Evolutionary conservation across 164 flowering plant species (phyloP), one percentile per base, ranked within the genome.

Genomic region (Annona squamosa): DNA sequence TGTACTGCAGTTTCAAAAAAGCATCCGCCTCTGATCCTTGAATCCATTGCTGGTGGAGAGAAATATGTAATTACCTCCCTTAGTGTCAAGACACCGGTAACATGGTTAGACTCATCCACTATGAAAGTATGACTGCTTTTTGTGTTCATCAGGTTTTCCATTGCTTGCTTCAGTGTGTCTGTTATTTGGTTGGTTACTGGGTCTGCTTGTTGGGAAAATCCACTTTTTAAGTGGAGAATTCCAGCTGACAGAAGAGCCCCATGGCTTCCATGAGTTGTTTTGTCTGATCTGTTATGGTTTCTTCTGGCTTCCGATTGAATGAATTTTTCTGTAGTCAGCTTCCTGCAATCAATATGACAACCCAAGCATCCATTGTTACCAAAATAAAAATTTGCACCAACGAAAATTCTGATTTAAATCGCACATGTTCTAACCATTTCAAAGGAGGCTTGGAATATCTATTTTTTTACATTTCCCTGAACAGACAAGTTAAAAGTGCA

Each of bases 1-100:
- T 73, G 65, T 78, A 86, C 61, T 71, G 85, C 88, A 67, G 77
- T 73, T 65, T 84, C 82, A 75, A 87, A 87, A 81, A 87, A 82
- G 41, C 84, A 74, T 42, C 81, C 84, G 44, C 86, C 91, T 42
- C 57, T n/a, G 12, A 80, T 74, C 48, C 63, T 81, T 1, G 84
- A 77, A 59, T 86, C 81, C 4, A 78, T 71, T 46, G 76, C 69
- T 0, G 89, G 87, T 2, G 86, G 87, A 70, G 89, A 82, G 72
- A 87, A 83, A 62, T 81, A 80, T 59, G 73, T 47, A 46, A 85
- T 82, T n/a, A 85, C 72, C 70, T 85, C 87, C 63, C 86, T 79
- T 48, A 77, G 52, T 48, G 82, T 78, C 61, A 85, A 68, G 63
- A 85, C 45, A 5, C 86, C 84, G 7, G 17, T 67, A 2, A 78